Percentiles rank a stretch among this genome's conserved stretches.
These are phyloP conservation scores for Colletotrichum scovillei DNA, from an alignment of 2,329 filamentous ascomycete genomes.

Conservation along the genomic window DNA sequence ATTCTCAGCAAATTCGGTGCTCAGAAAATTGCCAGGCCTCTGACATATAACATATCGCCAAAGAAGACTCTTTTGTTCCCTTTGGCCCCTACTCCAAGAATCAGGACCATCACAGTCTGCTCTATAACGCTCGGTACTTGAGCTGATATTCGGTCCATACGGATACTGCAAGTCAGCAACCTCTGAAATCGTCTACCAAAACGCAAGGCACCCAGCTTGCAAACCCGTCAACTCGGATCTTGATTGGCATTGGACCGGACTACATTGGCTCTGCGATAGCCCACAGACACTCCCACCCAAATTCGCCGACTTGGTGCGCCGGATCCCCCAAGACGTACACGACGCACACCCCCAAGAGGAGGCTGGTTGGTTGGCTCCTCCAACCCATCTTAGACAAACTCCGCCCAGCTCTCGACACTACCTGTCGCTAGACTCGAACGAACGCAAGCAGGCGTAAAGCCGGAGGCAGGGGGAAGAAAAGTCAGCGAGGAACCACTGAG, in stretches of 20 bases:
- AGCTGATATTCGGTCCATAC: constrained; percentile 17
- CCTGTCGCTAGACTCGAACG: constrained; percentile 29
- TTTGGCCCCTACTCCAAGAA: not conserved
- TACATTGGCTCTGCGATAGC: constrained; percentile 31
- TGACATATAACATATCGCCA: too few relatives aligned
- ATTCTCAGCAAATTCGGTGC: too few relatives aligned
- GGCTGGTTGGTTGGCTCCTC: constrained; percentile 26
- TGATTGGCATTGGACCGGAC: constrained; percentile 32
- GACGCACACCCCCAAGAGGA: constrained; percentile 7
- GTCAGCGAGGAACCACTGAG: constrained; percentile 34
- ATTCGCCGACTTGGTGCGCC: constrained; percentile 33
- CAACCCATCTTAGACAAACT: constrained; percentile 21
- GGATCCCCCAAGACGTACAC: constrained; percentile 25
- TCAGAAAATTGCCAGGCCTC: not conserved
- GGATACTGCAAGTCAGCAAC: constrained; percentile 2
- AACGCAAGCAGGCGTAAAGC: constrained; percentile 35
- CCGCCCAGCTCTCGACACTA: constrained; percentile 32
- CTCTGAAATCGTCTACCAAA: not conserved
- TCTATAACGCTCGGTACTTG: constrained; percentile 8
- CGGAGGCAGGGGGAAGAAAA: constrained; percentile 34
- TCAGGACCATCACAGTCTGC: not conserved
- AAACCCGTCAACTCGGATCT: constrained; percentile 29
- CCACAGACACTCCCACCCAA: constrained; percentile 35
- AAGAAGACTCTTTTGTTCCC: not conserved
- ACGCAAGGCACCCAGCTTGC: constrained; percentile 2